A percentile compares a stretch with the other conserved stretches of the same genome.
phyloP scores from a whole-genome alignment of 1,284 basidiomycete species.

The Pterulicium gracile region DNA sequence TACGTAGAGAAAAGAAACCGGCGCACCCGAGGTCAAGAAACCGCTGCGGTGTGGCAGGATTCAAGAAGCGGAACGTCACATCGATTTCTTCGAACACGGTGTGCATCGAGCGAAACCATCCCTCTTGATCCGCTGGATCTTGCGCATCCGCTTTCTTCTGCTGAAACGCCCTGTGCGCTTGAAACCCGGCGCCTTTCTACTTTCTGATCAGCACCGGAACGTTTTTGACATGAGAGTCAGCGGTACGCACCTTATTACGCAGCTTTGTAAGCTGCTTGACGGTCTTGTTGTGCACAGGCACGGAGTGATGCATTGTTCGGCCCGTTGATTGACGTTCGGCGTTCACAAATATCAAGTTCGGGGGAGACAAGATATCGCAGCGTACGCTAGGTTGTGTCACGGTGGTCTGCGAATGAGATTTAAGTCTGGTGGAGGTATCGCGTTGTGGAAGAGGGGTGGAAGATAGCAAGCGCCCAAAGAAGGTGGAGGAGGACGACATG shows the following conservation, averaged over 20 bases:
- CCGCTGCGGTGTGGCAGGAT: slow-evolving; percentile 2
- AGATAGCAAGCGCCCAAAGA: no score
- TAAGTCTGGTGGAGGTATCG: no score
- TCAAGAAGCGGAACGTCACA: background rate
- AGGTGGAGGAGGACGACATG: no score
- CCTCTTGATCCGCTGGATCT: background rate
- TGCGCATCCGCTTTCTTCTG: slow-evolving; percentile 1
- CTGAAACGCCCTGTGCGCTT: background rate
- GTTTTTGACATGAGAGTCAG: background rate
- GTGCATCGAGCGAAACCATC: background rate
- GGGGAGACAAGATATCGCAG: no score
- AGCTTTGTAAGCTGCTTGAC: background rate
- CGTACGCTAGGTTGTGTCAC: no score
- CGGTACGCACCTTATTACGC: background rate
- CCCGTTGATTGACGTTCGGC: no score
- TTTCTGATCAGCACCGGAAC: background rate
- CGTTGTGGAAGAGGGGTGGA: no score
- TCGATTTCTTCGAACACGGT: background rate
- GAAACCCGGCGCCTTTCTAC: background rate
- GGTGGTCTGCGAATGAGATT: no score
- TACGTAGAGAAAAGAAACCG: no score
- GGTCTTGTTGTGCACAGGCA: background rate
- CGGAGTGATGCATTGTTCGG: background rate
- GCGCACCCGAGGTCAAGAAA: slow-evolving; percentile 14
- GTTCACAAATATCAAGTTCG: no score